phyloP scores from a whole-genome alignment of 805 yeast species.

The Pachysolen tannophilus region DNA sequence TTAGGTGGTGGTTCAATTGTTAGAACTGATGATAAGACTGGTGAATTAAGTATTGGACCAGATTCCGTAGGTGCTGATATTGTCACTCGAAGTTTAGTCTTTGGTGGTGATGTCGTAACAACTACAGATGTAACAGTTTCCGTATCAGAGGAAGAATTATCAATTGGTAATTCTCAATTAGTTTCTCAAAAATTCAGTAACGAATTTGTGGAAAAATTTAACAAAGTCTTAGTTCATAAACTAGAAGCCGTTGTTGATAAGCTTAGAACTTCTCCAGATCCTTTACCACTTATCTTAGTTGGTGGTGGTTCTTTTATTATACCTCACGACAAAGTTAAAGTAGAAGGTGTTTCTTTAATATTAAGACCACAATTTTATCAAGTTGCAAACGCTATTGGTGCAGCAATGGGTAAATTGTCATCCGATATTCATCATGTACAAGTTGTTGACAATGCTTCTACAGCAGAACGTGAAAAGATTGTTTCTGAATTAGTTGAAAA shows the following conservation, averaged over 20 bases:
- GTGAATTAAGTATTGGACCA: slow-evolving; percentile 32
- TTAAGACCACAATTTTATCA: slow-evolving; percentile 31
- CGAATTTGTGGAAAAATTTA: slow-evolving; percentile 9
- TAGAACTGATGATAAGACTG: slow-evolving; percentile 15
- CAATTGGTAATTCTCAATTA: slow-evolving; percentile 20
- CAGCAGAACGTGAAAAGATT: slow-evolving; percentile 13
- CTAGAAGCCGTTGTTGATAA: slow-evolving; percentile 33
- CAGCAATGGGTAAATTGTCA: slow-evolving; percentile 38
- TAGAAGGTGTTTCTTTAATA: slow-evolving; percentile 34
- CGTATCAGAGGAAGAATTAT: slow-evolving; percentile 7
- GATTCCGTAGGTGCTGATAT: slow-evolving; percentile 40
- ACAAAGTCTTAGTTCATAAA: slow-evolving; percentile 17
- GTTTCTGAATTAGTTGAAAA: slow-evolving; percentile 13
- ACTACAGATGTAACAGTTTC: slow-evolving; percentile 28
- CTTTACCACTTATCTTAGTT: slow-evolving; percentile 34
- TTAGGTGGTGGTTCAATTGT: slow-evolving; percentile 44
- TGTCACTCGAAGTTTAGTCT: slow-evolving; percentile 24
- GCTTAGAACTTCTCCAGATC: slow-evolving; percentile 37
- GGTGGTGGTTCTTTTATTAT: slow-evolving; percentile 45
- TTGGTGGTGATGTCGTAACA: slow-evolving; percentile 34
- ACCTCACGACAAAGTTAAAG: slow-evolving; percentile 23
- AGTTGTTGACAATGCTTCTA: slow-evolving; percentile 9
- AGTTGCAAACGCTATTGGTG: slow-evolving; percentile 45
- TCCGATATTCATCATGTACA: slow-evolving; percentile 18
- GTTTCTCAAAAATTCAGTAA: slow-evolving; percentile 15